Base-by-base conservation (phyloP, 1,284 basidiomycete species). In the Agroathelia rolfsii region DNA sequence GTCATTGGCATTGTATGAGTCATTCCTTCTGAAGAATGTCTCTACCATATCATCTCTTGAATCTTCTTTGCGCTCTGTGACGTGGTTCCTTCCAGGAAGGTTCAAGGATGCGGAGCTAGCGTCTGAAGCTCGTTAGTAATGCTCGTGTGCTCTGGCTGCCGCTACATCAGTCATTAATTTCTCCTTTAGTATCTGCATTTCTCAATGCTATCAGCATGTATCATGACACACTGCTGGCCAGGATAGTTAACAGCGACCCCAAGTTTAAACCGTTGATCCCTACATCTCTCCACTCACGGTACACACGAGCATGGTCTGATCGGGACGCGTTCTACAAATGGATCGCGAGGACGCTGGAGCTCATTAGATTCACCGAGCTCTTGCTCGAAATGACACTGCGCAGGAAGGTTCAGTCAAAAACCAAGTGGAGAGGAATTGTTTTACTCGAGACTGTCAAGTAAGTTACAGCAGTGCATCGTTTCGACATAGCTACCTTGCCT, bases 91-190 rank as follows among this genome's bases (percentile, higher is more conserved):
- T 15, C 92, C 93, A 13, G 93, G 92, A 42, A 73, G 92, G 41
- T 96, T 96, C 72, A 89, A 90, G 55, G 93, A 96, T 68, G 88
- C 92, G 34, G 93, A 96, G 56, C 66, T 96, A 37, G 87, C 83
- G 35, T 89, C 85, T 22, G 90, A 93, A 70, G 76, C 83, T 51
- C 64, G 89, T 92, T 46, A 74, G 88, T 82, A 32, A 30, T 34
- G 38, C 41, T 36, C 43, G 34, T 32, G 13, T 26, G 36, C 40
- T 26, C 28, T 42, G 31, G 20, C 30, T 17, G 23, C 28, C 35
- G 27, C 41, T 32, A 34, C 41, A 43, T 19, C 42, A 43, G 39
- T 40, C 40, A 36, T 23, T 37, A 29, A 39, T 40, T 59, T 36
- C 24, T 32, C 34, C 36, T 40, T 24, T 48, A 86, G 82, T 86